Evolutionary conservation across 176 grass and related monocot species (phyloP).

Genomic region (Cymbopogon citratus): DNA sequence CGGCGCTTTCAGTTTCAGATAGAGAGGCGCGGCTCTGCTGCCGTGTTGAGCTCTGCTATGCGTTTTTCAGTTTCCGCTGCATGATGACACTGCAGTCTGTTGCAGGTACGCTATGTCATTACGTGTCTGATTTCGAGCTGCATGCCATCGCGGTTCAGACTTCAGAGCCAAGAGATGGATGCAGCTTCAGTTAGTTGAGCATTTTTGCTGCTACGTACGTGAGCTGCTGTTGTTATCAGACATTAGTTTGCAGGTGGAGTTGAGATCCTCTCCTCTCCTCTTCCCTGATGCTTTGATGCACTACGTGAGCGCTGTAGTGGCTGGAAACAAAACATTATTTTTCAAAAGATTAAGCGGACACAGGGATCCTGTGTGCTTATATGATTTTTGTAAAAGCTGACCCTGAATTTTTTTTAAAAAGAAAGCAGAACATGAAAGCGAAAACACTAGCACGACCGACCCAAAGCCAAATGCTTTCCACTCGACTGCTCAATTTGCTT

Average conservation of each 20-base stretch:
- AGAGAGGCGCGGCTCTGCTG: neutral
- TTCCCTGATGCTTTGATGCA: neutral
- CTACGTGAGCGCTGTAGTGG: neutral
- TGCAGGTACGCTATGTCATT: neutral
- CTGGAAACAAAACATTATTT: neutral
- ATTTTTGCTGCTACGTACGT: neutral
- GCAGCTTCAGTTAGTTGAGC: neutral
- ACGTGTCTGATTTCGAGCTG: neutral
- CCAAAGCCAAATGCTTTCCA: neutral
- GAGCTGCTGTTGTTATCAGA: neutral
- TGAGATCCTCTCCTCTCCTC: neutral
- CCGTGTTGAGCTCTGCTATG: neutral
- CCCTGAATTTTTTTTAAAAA: neutral
- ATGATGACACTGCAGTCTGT: neutral
- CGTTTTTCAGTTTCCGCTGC: neutral
- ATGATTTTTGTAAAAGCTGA: neutral
- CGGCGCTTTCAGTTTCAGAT: neutral
- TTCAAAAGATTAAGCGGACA: neutral
- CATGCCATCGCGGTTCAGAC: neutral
- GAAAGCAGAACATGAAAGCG: slow-evolving; percentile 11
- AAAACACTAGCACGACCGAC: slow-evolving; percentile 12
- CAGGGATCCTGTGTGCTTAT: neutral
- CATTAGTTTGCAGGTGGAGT: neutral
- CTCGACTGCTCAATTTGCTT: neutral
- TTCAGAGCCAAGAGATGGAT: neutral